phyloP scores from a whole-genome alignment of 2,329 filamentous ascomycete genomes.

The Colletotrichum higginsianum region DNA sequence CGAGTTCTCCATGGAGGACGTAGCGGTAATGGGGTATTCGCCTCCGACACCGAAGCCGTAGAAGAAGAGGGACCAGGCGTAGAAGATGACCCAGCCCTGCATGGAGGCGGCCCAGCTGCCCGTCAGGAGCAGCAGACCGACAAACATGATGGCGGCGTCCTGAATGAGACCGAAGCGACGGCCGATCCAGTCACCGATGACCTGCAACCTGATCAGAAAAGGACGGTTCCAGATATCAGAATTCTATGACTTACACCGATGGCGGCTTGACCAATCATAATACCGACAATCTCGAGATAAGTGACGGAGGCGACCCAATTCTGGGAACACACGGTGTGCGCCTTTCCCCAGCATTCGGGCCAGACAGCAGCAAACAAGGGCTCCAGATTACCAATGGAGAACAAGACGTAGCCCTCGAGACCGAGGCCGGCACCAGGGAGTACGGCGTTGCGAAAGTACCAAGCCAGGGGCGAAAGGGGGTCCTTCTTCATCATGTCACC shows the following conservation, averaged over 20 bases:
- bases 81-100: constrained; percentile 97
- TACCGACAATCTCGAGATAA: constrained; percentile 94
- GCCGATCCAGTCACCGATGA: constrained; percentile 81
- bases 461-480: constrained; percentile 85
- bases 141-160: constrained; percentile 92
- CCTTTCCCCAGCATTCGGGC: constrained; percentile 81
- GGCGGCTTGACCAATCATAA: constrained; percentile 92
- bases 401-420: constrained; percentile 95
- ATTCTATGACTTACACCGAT: constrained; percentile 76
- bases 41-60: constrained; percentile 77
- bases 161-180: constrained; percentile 97
- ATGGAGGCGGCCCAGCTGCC: constrained; percentile 89
- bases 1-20: constrained; percentile 93
- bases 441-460: constrained; percentile 92
- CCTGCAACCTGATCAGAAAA: constrained; percentile 48
- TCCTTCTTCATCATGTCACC: constrained; percentile 89
- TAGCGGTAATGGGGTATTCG: constrained; percentile 97
- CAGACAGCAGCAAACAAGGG: constrained; percentile 85
- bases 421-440: constrained; percentile 93
- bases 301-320: constrained; percentile 89
- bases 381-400: constrained; percentile 94
- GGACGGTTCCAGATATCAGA: not conserved
- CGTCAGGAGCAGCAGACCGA: constrained; percentile 92
- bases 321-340: constrained; percentile 75
- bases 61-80: constrained; percentile 95